These are phyloP conservation scores for Linum tenue DNA, from an alignment of 345 rosid species.

Conservation along the genomic window DNA sequence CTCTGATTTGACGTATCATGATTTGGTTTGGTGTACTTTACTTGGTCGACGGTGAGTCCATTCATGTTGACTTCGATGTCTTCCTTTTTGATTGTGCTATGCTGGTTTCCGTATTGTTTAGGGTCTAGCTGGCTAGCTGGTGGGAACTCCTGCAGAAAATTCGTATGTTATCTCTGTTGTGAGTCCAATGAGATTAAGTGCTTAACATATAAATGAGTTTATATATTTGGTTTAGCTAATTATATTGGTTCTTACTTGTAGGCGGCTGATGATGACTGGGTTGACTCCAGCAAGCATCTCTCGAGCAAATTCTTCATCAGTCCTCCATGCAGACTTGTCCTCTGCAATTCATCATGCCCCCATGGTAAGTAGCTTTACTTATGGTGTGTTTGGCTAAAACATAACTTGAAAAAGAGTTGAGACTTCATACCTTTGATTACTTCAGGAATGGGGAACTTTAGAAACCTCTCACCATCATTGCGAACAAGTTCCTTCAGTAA, in stretches of 20 bases:
- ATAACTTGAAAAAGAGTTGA: too few relatives aligned
- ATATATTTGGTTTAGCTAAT: too few relatives aligned
- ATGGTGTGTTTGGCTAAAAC: too few relatives aligned
- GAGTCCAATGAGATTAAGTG: neutral
- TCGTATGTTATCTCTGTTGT: neutral
- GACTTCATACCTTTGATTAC: conserved; percentile 59
- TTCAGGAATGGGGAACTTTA: conserved; percentile 74
- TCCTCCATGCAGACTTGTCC: conserved; percentile 58
- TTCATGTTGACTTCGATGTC: neutral
- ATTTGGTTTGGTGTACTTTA: neutral
- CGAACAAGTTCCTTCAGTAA: conserved; percentile 75
- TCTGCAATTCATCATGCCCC: conserved; percentile 18
- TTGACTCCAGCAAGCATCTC: conserved; percentile 71
- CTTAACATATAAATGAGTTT: too few relatives aligned
- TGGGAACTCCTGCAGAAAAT: neutral
- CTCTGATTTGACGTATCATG: neutral
- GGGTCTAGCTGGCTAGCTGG: neutral
- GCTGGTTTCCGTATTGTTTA: neutral
- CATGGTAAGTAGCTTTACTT: conserved; percentile 3
- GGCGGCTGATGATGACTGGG: conserved; percentile 46
- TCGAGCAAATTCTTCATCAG: conserved; percentile 60
- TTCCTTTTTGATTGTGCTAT: neutral
- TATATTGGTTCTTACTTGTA: conserved; percentile 25
- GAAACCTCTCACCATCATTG: conserved; percentile 57
- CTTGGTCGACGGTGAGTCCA: neutral